phyloP scores from a whole-genome alignment of 805 yeast species.

The Jamesozyma hellenica region DNA sequence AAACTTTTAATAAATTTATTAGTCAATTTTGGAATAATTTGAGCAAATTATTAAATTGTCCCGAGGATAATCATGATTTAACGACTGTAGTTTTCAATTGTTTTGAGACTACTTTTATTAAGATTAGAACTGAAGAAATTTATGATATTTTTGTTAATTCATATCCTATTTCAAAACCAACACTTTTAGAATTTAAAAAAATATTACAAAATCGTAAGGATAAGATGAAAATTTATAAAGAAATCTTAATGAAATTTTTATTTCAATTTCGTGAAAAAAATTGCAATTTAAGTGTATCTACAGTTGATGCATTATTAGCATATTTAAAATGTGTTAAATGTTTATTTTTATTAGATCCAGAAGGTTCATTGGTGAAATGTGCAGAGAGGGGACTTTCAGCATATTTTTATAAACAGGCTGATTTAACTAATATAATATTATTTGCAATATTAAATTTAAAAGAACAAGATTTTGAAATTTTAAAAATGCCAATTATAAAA shows the following conservation, averaged over 20 bases:
- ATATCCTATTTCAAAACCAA: constrained; percentile 43
- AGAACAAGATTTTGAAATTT: constrained; percentile 10
- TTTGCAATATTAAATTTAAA: constrained; percentile 50
- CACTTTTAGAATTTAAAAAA: constrained; percentile 49
- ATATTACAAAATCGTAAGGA: constrained; percentile 35
- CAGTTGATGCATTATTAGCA: constrained; percentile 56
- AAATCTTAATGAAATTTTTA: constrained; percentile 13
- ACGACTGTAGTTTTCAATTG: constrained; percentile 17
- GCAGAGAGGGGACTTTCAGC: constrained; percentile 68
- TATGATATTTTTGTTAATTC: constrained; percentile 43
- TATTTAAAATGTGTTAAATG: constrained; percentile 65
- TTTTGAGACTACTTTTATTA: constrained; percentile 20
- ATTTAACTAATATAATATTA: constrained; percentile 61
- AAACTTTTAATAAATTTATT: constrained; percentile 22
- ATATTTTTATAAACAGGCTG: constrained; percentile 54
- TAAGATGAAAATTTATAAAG: constrained; percentile 22
- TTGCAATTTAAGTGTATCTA: constrained; percentile 74
- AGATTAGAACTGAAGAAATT: constrained; percentile 45
- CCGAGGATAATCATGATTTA: constrained; percentile 22
- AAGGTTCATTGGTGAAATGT: constrained; percentile 71
- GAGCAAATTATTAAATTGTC: constrained; percentile 13
- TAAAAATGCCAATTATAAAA: constrained; percentile 3
- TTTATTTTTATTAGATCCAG: constrained; percentile 70
- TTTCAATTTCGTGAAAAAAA: constrained; percentile 25
- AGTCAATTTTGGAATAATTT: constrained; percentile 20